Conservation (phyloP, 2,329 filamentous ascomycete genomes). For the Arthrobotrys entomopaga region DNA sequence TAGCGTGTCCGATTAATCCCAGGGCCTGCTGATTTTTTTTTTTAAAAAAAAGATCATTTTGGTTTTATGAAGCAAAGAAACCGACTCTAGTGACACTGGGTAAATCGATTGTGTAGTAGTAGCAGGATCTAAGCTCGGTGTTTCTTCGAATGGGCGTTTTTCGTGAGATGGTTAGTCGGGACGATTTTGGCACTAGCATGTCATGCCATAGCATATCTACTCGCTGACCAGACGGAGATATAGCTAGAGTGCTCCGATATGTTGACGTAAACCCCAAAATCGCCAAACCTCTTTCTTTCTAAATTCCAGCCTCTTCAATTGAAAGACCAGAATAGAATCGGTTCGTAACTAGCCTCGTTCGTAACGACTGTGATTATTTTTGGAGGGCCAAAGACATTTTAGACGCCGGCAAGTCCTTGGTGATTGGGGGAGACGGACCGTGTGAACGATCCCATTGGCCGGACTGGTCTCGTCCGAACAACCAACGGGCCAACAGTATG, state of each 20-base stretch:
- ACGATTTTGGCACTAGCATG: too few species aligned
- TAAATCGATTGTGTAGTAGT: too few species aligned
- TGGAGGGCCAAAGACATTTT: conserved; percentile 45
- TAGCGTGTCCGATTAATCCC: too few species aligned
- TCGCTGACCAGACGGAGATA: too few species aligned
- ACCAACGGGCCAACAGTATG: neutral
- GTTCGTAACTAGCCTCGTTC: neutral
- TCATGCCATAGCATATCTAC: too few species aligned
- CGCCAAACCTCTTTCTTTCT: neutral
- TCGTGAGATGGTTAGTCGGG: too few species aligned
- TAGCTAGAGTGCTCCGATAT: conserved; percentile 8
- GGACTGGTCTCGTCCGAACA: conserved; percentile 16
- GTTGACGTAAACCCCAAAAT: conserved; percentile 35
- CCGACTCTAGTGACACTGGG: neutral
- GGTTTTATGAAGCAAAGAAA: too few species aligned
- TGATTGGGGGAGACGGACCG: conserved; percentile 12
- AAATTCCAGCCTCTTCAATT: neutral
- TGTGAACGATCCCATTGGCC: conserved; percentile 25
- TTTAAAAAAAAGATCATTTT: too few species aligned
- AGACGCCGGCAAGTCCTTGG: conserved; percentile 45
- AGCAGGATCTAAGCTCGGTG: too few species aligned
- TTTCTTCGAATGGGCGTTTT: too few species aligned
- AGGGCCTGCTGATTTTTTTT: too few species aligned
- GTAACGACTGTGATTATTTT: neutral
- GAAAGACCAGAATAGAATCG: conserved; percentile 31